These are phyloP conservation scores for Polygonum maritimum DNA, from an alignment of 148 eudicot species.

Conservation along the genomic window DNA sequence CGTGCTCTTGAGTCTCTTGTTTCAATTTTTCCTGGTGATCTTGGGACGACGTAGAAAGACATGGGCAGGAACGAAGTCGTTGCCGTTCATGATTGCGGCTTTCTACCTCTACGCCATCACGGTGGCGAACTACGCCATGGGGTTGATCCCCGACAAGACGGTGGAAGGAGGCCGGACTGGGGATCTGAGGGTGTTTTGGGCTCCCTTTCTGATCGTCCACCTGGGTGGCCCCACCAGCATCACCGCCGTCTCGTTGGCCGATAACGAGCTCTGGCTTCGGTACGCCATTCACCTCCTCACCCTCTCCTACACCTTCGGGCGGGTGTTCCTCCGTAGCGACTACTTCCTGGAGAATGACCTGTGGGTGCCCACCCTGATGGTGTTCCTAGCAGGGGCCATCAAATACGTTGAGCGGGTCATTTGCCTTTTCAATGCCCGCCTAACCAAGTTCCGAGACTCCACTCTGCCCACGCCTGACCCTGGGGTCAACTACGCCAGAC, in stretches of 20 bases:
- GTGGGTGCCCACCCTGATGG: not conserved
- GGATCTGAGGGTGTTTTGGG: conserved; percentile 9
- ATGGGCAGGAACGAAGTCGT: no score
- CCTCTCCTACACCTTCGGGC: not conserved
- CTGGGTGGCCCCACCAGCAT: conserved; percentile 13
- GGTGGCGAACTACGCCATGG: not conserved
- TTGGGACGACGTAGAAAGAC: no score
- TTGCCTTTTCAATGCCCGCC: no score
- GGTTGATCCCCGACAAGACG: not conserved
- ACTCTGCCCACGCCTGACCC: no score
- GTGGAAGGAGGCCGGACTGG: not conserved
- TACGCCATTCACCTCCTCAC: conserved; percentile 10
- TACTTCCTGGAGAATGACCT: not conserved
- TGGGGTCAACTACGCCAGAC: no score
- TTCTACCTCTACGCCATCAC: no score
- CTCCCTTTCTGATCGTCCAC: conserved; percentile 11
- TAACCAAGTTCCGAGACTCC: no score
- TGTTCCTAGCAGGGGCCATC: not conserved
- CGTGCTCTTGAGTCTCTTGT: no score
- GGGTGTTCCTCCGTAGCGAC: not conserved
- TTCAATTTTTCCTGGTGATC: no score
- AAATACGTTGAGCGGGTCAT: no score
- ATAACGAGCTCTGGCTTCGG: conserved; percentile 21
- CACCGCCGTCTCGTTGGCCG: conserved; percentile 18
- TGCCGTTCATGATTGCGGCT: no score